Evolutionary conservation across 192 early-diverging fungal genomes (phyloP), one percentile per base, ranked within the genome.

Genomic region (Pecoramyces ruminantium): DNA sequence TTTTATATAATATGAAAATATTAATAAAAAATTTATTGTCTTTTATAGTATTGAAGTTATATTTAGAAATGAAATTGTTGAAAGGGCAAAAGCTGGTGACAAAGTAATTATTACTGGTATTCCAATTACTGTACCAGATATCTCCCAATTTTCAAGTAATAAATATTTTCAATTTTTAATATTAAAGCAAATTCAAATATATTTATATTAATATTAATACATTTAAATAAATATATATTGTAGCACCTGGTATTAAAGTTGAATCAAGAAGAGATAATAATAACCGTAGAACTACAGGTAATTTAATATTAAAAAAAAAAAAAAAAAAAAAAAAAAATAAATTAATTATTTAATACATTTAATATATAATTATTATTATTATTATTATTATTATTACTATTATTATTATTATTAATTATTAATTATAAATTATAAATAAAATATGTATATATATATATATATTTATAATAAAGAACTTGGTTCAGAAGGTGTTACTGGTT

Each of bases 61-160:
- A 85, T 85, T 99, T 79, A 91, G 97, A 30, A 93, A 94, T 83
- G 97, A 96, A 80, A 86, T 94, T 79, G 97, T 98, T 4, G 97
- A 99, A 81, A 88, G 92, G 38, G 95, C 94, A 77, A 99, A 99
- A 84, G 95, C 97, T 79, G 97, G 97, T 82, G 96, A 99, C 84
- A 93, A 92, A 79, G 92, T 94, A 84, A 87, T 89, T 40, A 92
- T 99, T 81, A 95, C 94, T 16, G 97, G 97, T 40, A 90, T 92
- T 29, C 87, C 96, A 29, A 93, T 99, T 80, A 96, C 95, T 79
- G 89, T 99, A 28, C 97, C 97, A 27, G 97, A 99, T 81, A 91
- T 96, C 12, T 87, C 87, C 79, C 93, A 94, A 82, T 88, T 97
- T n/a, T 88, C 90, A 81, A 93, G 91, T 28, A 91, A 30, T 38